These are phyloP conservation scores for Populus nigra DNA, from an alignment of 345 rosid species.

Conservation along the genomic window DNA sequence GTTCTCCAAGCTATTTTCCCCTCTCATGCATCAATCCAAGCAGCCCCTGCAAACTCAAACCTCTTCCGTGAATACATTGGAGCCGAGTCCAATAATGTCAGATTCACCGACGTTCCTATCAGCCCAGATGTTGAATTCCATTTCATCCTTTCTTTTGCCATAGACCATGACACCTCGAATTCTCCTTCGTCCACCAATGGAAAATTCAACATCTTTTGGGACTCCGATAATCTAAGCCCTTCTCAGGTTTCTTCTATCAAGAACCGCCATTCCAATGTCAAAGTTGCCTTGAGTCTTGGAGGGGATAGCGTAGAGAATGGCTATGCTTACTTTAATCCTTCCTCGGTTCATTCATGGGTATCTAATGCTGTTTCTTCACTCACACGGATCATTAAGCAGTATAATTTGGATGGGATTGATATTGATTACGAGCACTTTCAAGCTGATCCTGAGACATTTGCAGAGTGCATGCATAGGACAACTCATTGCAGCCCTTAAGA, in stretches of 20 bases:
- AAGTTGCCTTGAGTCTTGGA: constrained; percentile 5
- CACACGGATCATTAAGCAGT: constrained; percentile 5
- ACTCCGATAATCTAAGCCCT: constrained; percentile 1
- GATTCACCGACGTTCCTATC: constrained; percentile 1
- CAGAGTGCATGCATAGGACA: constrained; percentile 9
- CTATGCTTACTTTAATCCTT: constrained; percentile 4
- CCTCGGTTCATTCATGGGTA: constrained; percentile 7
- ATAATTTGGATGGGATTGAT: constrained; percentile 12
- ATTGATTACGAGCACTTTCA: constrained; percentile 18
- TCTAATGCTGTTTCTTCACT: constrained; percentile 19
- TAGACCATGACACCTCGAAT: constrained; percentile 1
- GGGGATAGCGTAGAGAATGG: constrained; percentile 8
- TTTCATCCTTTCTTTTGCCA: constrained; percentile 11
- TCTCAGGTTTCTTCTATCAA: constrained; percentile 10
- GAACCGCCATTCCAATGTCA: constrained; percentile 3
- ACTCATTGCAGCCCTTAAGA: constrained; percentile 11
- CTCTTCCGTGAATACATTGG: constrained; percentile 6
- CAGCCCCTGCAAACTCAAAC: neutral
- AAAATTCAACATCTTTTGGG: constrained; percentile 17
- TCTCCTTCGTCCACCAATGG: constrained; percentile 18
- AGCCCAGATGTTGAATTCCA: neutral
- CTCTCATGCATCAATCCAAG: neutral
- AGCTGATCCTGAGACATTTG: constrained; percentile 1
- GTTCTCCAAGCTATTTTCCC: neutral
- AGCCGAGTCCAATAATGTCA: constrained; percentile 3